Conservation (phyloP, 495 filamentous ascomycete genomes). For the Niebla homalea region DNA sequence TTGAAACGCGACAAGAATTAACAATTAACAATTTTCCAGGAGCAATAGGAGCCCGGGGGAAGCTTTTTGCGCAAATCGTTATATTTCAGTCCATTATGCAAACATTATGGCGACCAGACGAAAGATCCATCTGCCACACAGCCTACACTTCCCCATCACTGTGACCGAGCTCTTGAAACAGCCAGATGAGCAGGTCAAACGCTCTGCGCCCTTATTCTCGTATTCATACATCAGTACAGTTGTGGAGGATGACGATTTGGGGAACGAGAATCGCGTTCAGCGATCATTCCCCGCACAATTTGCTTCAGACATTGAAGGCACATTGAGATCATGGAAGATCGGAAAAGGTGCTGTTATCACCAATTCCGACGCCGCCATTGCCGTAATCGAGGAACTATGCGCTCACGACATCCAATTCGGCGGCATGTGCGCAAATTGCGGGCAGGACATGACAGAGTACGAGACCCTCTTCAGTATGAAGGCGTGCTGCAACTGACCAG, state of each 20-base stretch:
- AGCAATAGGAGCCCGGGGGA: too few relatives aligned
- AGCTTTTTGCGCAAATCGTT: too few relatives aligned
- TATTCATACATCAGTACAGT: slow-evolving; percentile 71
- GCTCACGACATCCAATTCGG: slow-evolving; percentile 81
- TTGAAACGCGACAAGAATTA: too few relatives aligned
- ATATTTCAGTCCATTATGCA: slow-evolving; percentile 4
- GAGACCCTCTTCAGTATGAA: slow-evolving; percentile 9
- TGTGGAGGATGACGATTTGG: slow-evolving; percentile 58
- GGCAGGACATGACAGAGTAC: slow-evolving; percentile 90
- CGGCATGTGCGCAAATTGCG: slow-evolving; percentile 81
- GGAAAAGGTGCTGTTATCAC: slow-evolving; percentile 56
- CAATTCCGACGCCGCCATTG: slow-evolving; percentile 36
- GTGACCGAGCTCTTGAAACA: slow-evolving; percentile 73
- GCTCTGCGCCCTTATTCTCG: slow-evolving; percentile 61
- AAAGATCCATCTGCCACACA: slow-evolving; percentile 28
- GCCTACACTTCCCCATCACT: slow-evolving; percentile 87
- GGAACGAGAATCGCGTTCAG: slow-evolving; percentile 51
- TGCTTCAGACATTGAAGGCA: slow-evolving; percentile 71
- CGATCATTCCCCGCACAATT: slow-evolving; percentile 63
- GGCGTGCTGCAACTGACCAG: background rate
- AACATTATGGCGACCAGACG: background rate
- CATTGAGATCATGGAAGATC: slow-evolving; percentile 61
- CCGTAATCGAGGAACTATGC: slow-evolving; percentile 83
- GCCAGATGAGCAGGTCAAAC: slow-evolving; percentile 58
- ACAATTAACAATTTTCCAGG: too few relatives aligned